Evolutionary conservation across 306 rosid species (phyloP).

Genomic region (Phaseolus lunatus): DNA sequence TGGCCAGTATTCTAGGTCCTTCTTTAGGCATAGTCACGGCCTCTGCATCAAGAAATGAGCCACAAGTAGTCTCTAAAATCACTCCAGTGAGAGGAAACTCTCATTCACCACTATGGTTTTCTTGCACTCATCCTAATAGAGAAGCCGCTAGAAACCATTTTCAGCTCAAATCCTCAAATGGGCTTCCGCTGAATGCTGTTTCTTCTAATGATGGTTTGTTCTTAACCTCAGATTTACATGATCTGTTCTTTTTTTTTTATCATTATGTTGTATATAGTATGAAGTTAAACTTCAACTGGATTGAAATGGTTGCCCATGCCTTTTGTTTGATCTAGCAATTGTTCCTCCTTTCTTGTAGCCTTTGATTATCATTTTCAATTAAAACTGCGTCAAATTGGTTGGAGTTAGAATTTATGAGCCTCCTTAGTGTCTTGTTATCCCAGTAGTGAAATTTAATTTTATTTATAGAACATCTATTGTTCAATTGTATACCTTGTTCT

Average conservation of each 20-base stretch:
- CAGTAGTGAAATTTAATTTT: neutral
- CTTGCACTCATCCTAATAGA: conserved; percentile 52
- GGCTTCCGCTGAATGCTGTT: conserved; percentile 70
- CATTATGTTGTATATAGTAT: neutral
- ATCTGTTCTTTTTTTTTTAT: neutral
- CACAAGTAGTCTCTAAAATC: conserved; percentile 45
- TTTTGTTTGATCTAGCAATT: conserved; percentile 20
- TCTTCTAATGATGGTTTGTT: conserved; percentile 74
- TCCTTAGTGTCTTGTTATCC: conserved; percentile 28
- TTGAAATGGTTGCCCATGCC: neutral
- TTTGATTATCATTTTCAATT: neutral
- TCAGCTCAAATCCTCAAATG: conserved; percentile 84
- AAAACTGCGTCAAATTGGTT: conserved; percentile 15
- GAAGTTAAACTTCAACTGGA: neutral
- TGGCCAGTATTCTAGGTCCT: conserved; percentile 65
- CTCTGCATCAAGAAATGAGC: conserved; percentile 54
- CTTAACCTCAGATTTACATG: conserved; percentile 24
- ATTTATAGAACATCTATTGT: neutral
- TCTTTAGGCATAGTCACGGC: conserved; percentile 54
- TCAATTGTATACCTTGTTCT: neutral
- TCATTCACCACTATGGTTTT: conserved; percentile 49
- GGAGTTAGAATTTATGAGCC: neutral
- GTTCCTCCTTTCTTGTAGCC: neutral
- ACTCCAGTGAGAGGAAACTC: conserved; percentile 43
- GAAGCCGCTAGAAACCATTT: conserved; percentile 52